A percentile compares a stretch with the other conserved stretches of the same genome.
Conservation (phyloP, 805 yeast genomes). For the Lipomyces kockii region DNA sequence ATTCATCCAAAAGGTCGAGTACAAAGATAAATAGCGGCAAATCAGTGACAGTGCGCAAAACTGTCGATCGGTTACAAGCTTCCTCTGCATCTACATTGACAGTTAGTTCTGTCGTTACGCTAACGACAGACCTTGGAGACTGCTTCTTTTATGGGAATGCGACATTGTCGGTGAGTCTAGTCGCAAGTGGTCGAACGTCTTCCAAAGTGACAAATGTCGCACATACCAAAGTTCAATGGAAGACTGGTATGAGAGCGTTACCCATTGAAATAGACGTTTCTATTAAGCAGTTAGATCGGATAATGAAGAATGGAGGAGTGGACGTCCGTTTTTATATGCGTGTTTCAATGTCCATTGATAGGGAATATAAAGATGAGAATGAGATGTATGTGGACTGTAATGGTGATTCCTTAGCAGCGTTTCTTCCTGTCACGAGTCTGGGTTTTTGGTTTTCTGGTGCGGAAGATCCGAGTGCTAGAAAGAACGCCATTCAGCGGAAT, state of each 20-base stretch:
- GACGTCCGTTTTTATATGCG: neutral
- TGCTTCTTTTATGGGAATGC: constrained; percentile 47
- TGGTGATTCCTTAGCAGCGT: neutral
- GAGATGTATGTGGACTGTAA: neutral
- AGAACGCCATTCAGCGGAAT: neutral
- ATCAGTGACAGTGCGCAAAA: neutral
- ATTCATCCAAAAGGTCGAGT: constrained; percentile 2
- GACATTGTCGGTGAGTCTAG: constrained; percentile 6
- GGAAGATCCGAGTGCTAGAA: neutral
- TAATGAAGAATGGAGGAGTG: neutral
- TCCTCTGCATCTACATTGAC: neutral
- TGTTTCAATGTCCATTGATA: neutral
- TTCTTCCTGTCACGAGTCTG: constrained; percentile 15
- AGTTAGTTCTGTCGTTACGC: constrained; percentile 36
- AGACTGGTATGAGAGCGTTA: constrained; percentile 23
- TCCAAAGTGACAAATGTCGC: neutral
- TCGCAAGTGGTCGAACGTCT: neutral
- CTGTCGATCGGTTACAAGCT: neutral
- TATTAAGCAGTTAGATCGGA: neutral
- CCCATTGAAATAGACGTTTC: constrained; percentile 22
- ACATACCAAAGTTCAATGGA: constrained; percentile 13
- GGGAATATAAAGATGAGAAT: constrained; percentile 5
- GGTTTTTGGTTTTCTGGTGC: constrained; percentile 11
- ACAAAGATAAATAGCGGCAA: neutral
- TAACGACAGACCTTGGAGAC: constrained; percentile 52